Base-by-base conservation (phyloP, 495 filamentous ascomycete genomes). In the Aspergillus carlsbadensis region DNA sequence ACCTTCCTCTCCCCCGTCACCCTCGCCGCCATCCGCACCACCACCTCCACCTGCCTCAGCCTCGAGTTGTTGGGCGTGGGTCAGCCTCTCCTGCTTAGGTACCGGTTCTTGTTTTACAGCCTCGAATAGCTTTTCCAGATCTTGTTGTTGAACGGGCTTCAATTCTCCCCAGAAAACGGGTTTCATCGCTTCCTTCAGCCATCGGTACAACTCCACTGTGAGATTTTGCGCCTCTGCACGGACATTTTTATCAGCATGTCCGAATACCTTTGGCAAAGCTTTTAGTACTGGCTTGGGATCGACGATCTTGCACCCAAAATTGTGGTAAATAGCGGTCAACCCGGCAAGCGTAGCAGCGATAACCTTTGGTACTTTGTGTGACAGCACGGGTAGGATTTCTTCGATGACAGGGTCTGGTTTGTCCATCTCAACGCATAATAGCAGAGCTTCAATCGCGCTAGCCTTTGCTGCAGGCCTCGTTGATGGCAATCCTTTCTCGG, bases 181-280 rank as follows among this genome's bases (percentile, higher is more conserved):
- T 68, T 99, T 99, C 82, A 99, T 98, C 2, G 92, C 95, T 53
- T 99, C 95, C 56, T 90, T 87, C 29, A 99, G 81, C 95, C 95
- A 99, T 68, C 95, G 80, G 72, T 98, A 99, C 41, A 99, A 83
- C 64, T 98, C 95, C 46, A 96, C 92, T 0, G 92, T 87, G 26
- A 99, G 78, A 60, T 88, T 91, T 46, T 94, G 93, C 24, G 91
- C 90, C 71, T 98, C 95, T 1, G 92, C 91, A 65, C 95, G 87
- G 13, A 99, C 95, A 67, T 97, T 98, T 71, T 99, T 99, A 79
- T 99, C 95, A 5, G 95, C 92, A 70, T 98, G 94, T 13, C 90
- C 89, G 61, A 96, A 99, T 17, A 86, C 86, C 68, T 96, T 96
- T 0, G 95, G 92, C 10, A 99, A 75, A 10, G 82, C 73, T 67